Base-by-base conservation (phyloP, 2,329 filamentous ascomycete species). In the Byssothecium circinans region DNA sequence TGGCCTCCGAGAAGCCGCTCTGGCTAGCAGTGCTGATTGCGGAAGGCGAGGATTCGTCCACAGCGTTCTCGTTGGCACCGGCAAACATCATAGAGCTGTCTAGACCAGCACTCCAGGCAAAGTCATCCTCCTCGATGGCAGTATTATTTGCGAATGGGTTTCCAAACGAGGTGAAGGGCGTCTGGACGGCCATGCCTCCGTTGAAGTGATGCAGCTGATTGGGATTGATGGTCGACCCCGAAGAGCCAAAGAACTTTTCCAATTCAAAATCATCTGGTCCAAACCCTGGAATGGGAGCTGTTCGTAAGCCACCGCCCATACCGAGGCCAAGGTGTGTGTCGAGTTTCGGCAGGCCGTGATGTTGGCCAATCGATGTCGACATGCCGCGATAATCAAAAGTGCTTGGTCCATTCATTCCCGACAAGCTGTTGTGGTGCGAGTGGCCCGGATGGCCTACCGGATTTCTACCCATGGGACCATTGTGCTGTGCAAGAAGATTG, bases 1-100 rank as follows among this genome's bases (percentile, higher is more conserved):
- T 91, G 50, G 91, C 84, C 68, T 97, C 94, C 72, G 89, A 95
- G 70, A 91, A 88, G 41, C 87, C 89, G 68, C 88, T 92, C 65
- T 95, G 91, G 72, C 91, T 97, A 49, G 89, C 89, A 35, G 89
- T 95, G 75, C 92, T 97, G 70, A 97, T 92, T 38, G 91, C 91
- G 8, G 94, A 97, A 14, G 94, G 94, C 12, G 94, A 97, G 10
- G 94, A 97, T 49, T 88, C 91, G 62, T 96, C 92, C 44, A 96
- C 82, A 22, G 89, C 90, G 56, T 85, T 87, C 60, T 96, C 91
- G 62, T 87, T 87, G 45, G 78, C 75, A 47, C 81, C 82, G 8
- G 62, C 44, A 60, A 65, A 70, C 51, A 64, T 62, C 61, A 71
- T 80, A 37, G 88, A 83, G 62, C 86, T 83, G 54, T 94, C 89